phyloP scores from a whole-genome alignment of 306 rosid species.

The Chamaecrista fasciculata region DNA sequence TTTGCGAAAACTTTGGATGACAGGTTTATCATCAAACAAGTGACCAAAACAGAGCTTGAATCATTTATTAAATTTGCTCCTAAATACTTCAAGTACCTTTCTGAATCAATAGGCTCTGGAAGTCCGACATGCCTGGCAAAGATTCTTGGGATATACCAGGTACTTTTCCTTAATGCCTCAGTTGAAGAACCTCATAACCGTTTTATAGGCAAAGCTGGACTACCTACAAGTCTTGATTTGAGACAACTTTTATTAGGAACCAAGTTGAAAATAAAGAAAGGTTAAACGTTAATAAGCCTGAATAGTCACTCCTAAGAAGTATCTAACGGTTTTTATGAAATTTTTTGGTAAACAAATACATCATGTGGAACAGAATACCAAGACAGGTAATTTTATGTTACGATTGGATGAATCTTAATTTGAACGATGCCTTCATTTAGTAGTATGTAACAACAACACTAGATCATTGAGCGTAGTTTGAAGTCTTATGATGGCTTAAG shows the following conservation, averaged over 20 bases:
- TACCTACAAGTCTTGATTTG: not conserved
- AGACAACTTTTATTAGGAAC: not conserved
- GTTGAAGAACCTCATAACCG: constrained; percentile 11
- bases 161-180: constrained; percentile 34
- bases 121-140: constrained; percentile 96
- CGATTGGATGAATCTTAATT: not conserved
- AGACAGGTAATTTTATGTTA: not conserved
- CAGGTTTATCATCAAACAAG: constrained; percentile 85
- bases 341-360: not conserved
- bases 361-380: not conserved
- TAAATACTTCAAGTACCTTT: constrained; percentile 79
- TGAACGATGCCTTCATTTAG: not conserved
- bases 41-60: constrained; percentile 91
- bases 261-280: not conserved
- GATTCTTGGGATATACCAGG: constrained; percentile 98
- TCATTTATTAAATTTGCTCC: constrained; percentile 86
- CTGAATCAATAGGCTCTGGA: constrained; percentile 64
- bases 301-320: not conserved
- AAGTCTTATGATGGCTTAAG: not conserved
- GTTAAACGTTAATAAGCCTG: not conserved
- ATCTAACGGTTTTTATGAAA: not conserved
- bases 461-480: not conserved
- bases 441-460: not conserved
- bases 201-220: not conserved
- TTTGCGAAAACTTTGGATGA: constrained; percentile 96